Conservation (phyloP, 345 rosid species). For the Pseudoturritis turrita region DNA sequence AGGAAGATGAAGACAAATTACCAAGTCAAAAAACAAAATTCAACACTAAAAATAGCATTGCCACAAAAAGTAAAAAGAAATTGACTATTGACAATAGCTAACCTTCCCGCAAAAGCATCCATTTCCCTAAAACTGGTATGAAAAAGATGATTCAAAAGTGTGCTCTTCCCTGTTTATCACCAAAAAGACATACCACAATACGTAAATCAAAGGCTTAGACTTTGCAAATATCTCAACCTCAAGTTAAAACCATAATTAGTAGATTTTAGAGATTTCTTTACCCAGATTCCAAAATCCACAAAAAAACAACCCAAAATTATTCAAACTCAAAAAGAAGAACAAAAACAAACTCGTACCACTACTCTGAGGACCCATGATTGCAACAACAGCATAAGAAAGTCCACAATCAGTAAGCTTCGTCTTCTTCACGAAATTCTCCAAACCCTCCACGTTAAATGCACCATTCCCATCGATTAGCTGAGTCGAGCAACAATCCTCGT, state of each 20-base stretch:
- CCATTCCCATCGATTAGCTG: conserved; percentile 64
- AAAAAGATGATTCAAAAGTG: conserved; percentile 72
- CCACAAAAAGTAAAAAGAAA: not conserved
- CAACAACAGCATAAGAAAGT: conserved; percentile 78
- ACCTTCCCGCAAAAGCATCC: conserved; percentile 79
- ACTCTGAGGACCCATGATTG: conserved; percentile 89
- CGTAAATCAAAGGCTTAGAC: conserved; percentile 3
- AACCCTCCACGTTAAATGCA: conserved; percentile 53
- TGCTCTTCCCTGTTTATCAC: conserved; percentile 56
- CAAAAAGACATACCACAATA: not conserved
- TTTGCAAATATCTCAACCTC: not conserved
- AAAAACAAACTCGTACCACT: conserved; percentile 44
- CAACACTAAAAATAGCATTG: conserved; percentile 1
- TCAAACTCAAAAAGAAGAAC: not conserved
- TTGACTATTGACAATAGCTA: not conserved
- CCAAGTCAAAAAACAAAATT: conserved; percentile 1
- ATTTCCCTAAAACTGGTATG: conserved; percentile 71
- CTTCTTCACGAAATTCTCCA: conserved; percentile 47
- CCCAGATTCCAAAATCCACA: not conserved
- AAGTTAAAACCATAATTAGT: not conserved
- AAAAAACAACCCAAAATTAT: not conserved
- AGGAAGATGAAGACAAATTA: not conserved
- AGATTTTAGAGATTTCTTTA: not conserved
- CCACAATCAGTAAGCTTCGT: conserved; percentile 56
- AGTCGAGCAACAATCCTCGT: conserved; percentile 44